Percentiles rank a stretch among this genome's conserved stretches.
Evolutionary conservation across 768 basidiomycete genomes (phyloP).

Genomic region (Suillus fuscotomentosus): DNA sequence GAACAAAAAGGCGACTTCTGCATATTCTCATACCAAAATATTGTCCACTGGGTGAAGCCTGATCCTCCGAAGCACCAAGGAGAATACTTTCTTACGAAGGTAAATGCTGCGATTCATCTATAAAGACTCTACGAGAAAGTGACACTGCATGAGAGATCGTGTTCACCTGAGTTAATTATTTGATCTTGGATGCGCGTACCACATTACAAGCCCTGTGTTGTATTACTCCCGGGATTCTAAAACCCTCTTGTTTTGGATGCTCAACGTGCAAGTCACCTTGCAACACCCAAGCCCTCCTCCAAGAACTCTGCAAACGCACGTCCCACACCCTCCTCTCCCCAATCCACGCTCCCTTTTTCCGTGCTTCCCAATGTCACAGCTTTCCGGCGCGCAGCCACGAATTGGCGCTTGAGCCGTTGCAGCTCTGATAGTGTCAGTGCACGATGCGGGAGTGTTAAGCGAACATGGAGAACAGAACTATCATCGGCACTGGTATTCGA

Average conservation of each 20-base stretch:
- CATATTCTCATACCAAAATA: too few species aligned
- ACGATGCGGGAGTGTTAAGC: conserved; percentile 64
- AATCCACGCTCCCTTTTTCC: conserved; percentile 74
- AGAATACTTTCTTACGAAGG: too few species aligned
- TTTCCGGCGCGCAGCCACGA: conserved; percentile 86
- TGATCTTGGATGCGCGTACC: not conserved
- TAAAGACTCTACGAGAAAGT: not conserved
- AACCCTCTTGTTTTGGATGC: not conserved
- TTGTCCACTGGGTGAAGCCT: too few species aligned
- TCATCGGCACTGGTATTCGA: conserved; percentile 22
- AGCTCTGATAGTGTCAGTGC: conserved; percentile 82
- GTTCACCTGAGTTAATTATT: not conserved
- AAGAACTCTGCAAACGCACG: conserved; percentile 69
- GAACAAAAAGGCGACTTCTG: too few species aligned
- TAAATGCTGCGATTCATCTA: not conserved
- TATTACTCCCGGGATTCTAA: not conserved
- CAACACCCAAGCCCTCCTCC: conserved; percentile 42
- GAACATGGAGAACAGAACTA: conserved; percentile 32
- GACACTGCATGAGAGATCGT: not conserved
- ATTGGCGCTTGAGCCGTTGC: conserved; percentile 88
- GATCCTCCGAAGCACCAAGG: too few species aligned
- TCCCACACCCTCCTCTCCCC: conserved; percentile 71
- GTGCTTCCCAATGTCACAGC: conserved; percentile 82
- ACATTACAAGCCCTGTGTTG: not conserved
- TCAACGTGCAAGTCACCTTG: not conserved